Evolutionary conservation across 169 alveolate genomes (phyloP).

Genomic region (Eimeria maxima): DNA sequence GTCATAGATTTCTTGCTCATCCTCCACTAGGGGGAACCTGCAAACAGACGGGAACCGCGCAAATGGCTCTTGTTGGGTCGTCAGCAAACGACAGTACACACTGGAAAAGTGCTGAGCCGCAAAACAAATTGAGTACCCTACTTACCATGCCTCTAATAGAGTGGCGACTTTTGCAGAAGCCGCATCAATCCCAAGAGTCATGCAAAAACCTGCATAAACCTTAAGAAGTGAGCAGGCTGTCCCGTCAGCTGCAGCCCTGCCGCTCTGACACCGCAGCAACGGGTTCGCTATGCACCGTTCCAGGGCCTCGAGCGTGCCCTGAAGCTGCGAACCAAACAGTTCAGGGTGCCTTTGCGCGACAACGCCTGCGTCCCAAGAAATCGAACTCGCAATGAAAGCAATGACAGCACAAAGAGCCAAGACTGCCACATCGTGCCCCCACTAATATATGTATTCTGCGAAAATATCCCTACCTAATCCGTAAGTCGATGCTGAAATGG

Average conservation of each 20-base stretch:
- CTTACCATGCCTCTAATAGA: constrained; percentile 73
- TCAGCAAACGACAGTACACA: not conserved
- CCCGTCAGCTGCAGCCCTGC: constrained; percentile 79
- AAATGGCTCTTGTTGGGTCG: not conserved
- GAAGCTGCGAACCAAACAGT: constrained; percentile 35
- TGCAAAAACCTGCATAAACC: constrained; percentile 12
- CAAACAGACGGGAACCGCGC: not conserved
- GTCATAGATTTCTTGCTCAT: constrained; percentile 78
- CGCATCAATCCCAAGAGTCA: not conserved
- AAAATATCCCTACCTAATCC: constrained; percentile 69
- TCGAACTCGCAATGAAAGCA: not conserved
- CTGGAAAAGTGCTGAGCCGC: not conserved
- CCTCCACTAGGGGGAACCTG: constrained; percentile 82
- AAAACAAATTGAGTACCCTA: not conserved
- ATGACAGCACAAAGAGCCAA: not conserved
- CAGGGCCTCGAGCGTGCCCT: constrained; percentile 57
- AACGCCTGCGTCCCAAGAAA: constrained; percentile 43
- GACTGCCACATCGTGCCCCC: not conserved
- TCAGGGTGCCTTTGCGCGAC: constrained; percentile 61
- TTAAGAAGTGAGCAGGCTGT: constrained; percentile 80
- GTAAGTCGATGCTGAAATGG: constrained; percentile 78
- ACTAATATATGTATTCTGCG: too few relatives aligned
- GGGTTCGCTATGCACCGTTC: constrained; percentile 61
- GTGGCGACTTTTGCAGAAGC: not conserved
- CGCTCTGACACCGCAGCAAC: constrained; percentile 50